Base-by-base conservation (phyloP, 164 flowering plant genomes). In the Cinnamomum micranthum region DNA sequence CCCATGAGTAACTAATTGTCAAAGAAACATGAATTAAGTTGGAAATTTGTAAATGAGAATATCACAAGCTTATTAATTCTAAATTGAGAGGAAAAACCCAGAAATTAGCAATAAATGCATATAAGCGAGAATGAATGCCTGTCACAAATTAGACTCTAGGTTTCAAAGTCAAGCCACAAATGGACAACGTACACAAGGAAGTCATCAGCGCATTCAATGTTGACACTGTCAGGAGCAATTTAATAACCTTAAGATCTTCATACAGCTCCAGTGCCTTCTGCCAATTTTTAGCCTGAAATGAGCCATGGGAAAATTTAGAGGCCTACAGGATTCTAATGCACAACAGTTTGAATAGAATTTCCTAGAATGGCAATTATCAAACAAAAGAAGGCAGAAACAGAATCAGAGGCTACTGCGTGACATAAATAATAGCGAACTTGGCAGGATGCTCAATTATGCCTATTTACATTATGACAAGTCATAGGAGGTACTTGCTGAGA, bases 201-300 rank as follows among this genome's bases (percentile, higher is more conserved):
- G 93, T 95, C 75, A 95, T 86, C 77, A 93, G 82, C 59, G 98
- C 99, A 85, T 95, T 95, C 84, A 95, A 78, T 62, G 94, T 89
- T 76, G 98, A 85, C 76, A 92, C 92, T 33, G 95, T 85, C 71
- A 89, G 90, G 27, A 75, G 84, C 80, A 92, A 76, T 65, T 84
- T 90, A 67, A 84, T 81, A 62, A 86, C 80, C 81, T 87, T 95
- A 66, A 90, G 82, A 73, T 92, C 85, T 60, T 91, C 92, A 77
- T 90, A 91, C 17, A 95, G 86, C 81, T 87, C 91, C 83, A 88
- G 74, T 50, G 97, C 99, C 79, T 82, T 95, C 85, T 90, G 82
- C 99, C 98, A 92, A 80, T 85, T 81, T 82, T 85, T 87, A 7
- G 95, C 90, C 98, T 93, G 90, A 80, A 86, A 82, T 52, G 41